Evolutionary conservation across 176 grass and related monocot species (phyloP).

Genomic region (Oryza nivara): DNA sequence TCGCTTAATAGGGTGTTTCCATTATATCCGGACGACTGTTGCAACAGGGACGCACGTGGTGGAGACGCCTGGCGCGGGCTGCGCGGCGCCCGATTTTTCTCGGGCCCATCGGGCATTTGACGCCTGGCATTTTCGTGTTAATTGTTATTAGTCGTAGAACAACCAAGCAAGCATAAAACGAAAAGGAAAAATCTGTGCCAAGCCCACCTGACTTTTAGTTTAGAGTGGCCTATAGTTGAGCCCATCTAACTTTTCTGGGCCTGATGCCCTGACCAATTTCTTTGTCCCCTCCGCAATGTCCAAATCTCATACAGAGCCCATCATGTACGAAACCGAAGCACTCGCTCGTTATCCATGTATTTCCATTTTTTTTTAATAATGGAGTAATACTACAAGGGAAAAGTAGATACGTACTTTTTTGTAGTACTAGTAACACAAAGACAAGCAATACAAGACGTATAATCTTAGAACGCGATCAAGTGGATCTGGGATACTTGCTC

Average conservation of each 20-base stretch:
- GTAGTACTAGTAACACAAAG: neutral
- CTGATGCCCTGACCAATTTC: neutral
- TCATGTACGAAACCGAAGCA: neutral
- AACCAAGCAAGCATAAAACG: too few relatives aligned
- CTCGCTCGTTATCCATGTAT: neutral
- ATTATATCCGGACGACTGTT: too few relatives aligned
- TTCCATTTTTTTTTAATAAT: too few relatives aligned
- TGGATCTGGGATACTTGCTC: neutral
- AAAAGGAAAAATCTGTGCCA: too few relatives aligned
- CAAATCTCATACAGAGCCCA: neutral
- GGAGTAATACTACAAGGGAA: neutral
- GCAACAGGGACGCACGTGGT: too few relatives aligned
- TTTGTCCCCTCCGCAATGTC: neutral
- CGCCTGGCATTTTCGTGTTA: too few relatives aligned
- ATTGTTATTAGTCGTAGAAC: too few relatives aligned
- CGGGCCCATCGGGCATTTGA: too few relatives aligned
- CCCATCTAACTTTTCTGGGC: neutral
- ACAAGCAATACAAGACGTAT: neutral
- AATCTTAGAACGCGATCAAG: neutral
- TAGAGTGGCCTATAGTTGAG: neutral
- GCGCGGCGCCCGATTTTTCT: too few relatives aligned
- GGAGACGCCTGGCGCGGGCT: too few relatives aligned
- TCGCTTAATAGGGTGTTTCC: too few relatives aligned
- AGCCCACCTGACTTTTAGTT: neutral
- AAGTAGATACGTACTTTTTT: neutral